phyloP scores from a whole-genome alignment of 208 protist genomes.

The Borovskyia barvae region DNA sequence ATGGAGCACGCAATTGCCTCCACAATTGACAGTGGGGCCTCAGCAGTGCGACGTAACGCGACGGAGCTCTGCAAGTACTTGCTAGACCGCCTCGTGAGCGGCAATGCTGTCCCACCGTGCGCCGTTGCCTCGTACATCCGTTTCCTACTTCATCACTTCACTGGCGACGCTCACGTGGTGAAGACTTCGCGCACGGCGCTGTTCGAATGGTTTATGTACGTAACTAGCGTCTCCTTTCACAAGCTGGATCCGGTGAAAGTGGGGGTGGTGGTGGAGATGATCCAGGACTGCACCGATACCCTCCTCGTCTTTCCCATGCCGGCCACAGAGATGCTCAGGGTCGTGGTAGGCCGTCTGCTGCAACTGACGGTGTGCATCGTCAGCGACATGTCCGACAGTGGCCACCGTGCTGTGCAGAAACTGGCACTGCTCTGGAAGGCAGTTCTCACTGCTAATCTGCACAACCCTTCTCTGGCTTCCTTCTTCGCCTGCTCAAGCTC shows the following conservation, averaged over 20 bases:
- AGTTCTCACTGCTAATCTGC: constrained; percentile 27
- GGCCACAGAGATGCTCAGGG: constrained; percentile 36
- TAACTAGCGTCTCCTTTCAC: constrained; percentile 43
- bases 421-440: constrained; percentile 41
- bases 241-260: constrained; percentile 31
- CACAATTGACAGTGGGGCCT: constrained; percentile 6
- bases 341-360: constrained; percentile 35
- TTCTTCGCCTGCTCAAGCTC: constrained; percentile 15
- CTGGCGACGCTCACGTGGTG: constrained; percentile 23
- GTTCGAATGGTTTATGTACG: constrained; percentile 66
- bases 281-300: constrained; percentile 32
- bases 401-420: constrained; percentile 13
- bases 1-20: constrained; percentile 32
- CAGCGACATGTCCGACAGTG: constrained; percentile 7
- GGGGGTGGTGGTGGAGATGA: constrained; percentile 36
- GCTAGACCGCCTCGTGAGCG: constrained; percentile 54
- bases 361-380: constrained; percentile 41
- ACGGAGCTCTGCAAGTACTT: constrained; percentile 52
- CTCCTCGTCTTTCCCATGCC: constrained; percentile 55
- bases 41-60: constrained; percentile 38
- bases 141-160: constrained; percentile 30
- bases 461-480: constrained; percentile 1
- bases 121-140: constrained; percentile 40
- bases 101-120: constrained; percentile 38
- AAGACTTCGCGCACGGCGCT: constrained; percentile 33